phyloP scores from a whole-genome alignment of 1,284 basidiomycete species.

The Boletus semigastroideus region DNA sequence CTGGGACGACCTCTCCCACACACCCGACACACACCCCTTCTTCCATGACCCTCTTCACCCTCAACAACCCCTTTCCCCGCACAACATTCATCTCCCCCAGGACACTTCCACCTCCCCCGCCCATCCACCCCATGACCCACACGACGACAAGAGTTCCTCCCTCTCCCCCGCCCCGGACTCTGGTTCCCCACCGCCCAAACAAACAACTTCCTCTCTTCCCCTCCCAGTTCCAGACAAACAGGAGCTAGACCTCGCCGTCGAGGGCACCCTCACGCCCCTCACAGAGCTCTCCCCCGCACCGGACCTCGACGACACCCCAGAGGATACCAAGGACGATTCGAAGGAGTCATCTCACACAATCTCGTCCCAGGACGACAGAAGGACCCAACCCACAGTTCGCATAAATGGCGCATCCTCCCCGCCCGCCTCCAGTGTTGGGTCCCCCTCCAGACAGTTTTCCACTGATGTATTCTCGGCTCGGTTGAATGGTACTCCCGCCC shows the following conservation, averaged over 20 bases:
- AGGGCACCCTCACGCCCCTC: constrained; percentile 56
- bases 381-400: constrained; percentile 15
- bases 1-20: constrained; percentile 40
- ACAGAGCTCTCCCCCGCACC: constrained; percentile 67
- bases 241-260: constrained; percentile 26
- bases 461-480: constrained; percentile 19
- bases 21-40: constrained; percentile 34
- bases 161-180: constrained; percentile 51
- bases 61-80: constrained; percentile 25
- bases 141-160: constrained; percentile 44
- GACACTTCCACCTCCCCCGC: constrained; percentile 28
- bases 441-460: constrained; percentile 22
- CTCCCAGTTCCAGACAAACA: constrained; percentile 19
- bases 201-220: constrained; percentile 8
- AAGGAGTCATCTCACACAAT: constrained; percentile 6
- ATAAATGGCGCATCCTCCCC: constrained; percentile 28
- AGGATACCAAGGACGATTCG: constrained; percentile 29
- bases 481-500: constrained; percentile 12
- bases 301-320: constrained; percentile 43
- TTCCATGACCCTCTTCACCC: constrained; percentile 29
- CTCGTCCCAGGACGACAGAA: constrained; percentile 22
- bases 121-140: constrained; percentile 23
- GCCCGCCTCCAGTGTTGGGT: constrained; percentile 17
- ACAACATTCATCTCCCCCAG: constrained; percentile 22
- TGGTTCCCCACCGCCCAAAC: constrained; percentile 28